Percentiles rank a stretch among this genome's conserved stretches.
These are phyloP conservation scores for Rhodotorula mucilaginosa DNA, from an alignment of 1,284 basidiomycete species.

Conservation along the genomic window DNA sequence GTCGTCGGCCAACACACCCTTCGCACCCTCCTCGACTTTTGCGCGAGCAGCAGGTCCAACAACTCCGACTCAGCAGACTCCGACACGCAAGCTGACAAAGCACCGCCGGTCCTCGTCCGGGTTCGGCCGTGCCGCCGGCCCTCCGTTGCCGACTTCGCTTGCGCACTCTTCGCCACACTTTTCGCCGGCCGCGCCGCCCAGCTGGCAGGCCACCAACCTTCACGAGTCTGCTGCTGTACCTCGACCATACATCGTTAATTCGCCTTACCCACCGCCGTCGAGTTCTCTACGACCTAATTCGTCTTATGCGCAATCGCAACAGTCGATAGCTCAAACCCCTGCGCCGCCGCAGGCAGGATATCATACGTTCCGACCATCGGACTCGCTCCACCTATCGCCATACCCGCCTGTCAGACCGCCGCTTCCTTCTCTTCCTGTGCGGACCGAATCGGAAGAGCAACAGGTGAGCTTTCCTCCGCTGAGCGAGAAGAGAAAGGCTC, in stretches of 20 bases:
- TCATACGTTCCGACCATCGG: background rate
- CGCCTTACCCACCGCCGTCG: too few relatives aligned
- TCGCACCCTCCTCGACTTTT: too few relatives aligned
- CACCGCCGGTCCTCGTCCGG: background rate
- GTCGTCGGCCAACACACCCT: too few relatives aligned
- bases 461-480: slow-evolving; percentile 1
- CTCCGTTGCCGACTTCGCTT: background rate
- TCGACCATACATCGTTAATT: too few relatives aligned
- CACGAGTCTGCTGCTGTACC: too few relatives aligned
- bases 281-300: too few relatives aligned
- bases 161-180: background rate
- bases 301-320: too few relatives aligned
- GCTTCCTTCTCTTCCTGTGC: background rate
- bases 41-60: too few relatives aligned
- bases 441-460: background rate
- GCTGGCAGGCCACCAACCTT: too few relatives aligned
- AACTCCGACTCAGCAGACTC: background rate
- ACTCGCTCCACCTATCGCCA: background rate
- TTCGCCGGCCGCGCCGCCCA: too few relatives aligned
- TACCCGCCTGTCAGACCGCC: background rate
- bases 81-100: background rate
- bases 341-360: too few relatives aligned
- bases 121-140: background rate
- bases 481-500: background rate
- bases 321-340: too few relatives aligned